phyloP scores from a whole-genome alignment of 192 early-diverging fungal species.

The Linnemannia zychae region DNA sequence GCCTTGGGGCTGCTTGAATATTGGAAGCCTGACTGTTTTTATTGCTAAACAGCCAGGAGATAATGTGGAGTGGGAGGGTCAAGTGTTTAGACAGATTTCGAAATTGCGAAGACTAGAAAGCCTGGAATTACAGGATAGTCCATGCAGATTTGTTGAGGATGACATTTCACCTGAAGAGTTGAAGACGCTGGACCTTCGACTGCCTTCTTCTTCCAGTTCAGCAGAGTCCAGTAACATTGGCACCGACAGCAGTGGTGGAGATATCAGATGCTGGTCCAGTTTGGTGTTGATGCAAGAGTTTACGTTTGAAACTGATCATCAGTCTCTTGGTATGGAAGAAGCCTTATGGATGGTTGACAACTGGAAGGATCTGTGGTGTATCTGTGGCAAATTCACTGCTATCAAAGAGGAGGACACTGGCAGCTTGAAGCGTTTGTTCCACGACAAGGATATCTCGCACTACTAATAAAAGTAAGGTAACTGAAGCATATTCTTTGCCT shows the following conservation, averaged over 20 bases:
- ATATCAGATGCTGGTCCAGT: not conserved
- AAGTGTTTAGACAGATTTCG: not conserved
- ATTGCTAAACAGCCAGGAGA: not conserved
- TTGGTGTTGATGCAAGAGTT: not conserved
- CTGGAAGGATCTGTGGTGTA: not conserved
- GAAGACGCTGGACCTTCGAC: not conserved
- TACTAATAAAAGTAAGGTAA: too few species aligned
- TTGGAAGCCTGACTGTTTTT: not conserved
- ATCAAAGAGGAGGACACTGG: not conserved
- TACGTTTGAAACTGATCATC: not conserved
- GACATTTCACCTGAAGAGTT: not conserved
- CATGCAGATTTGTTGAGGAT: not conserved
- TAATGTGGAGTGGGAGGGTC: not conserved
- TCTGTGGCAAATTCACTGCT: too few species aligned
- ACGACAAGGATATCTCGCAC: not conserved
- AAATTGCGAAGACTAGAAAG: not conserved
- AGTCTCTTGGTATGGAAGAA: not conserved
- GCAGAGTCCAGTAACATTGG: not conserved
- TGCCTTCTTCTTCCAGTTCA: not conserved
- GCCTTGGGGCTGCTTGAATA: not conserved
- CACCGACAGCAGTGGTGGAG: not conserved
- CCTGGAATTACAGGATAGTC: too few species aligned
- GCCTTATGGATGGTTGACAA: not conserved
- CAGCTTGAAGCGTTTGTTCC: not conserved
- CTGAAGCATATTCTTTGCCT: too few species aligned